These are phyloP conservation scores for Diaporthe capsici DNA, from an alignment of 2,329 filamentous ascomycete species.

Conservation along the genomic window DNA sequence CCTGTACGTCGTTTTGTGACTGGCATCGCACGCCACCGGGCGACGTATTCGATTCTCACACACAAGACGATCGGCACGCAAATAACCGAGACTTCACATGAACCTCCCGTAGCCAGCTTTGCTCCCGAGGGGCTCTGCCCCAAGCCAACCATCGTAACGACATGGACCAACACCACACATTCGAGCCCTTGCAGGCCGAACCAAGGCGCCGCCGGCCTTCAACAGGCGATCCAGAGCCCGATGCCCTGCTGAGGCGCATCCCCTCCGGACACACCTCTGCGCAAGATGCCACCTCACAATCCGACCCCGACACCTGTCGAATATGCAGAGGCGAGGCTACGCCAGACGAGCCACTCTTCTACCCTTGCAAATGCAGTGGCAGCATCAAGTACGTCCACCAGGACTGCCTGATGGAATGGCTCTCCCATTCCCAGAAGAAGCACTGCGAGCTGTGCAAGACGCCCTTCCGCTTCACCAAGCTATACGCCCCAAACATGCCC, in stretches of 20 bases:
- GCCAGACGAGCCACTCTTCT: conserved; percentile 88
- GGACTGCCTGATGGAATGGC: conserved; percentile 98
- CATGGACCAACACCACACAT: conserved; percentile 36
- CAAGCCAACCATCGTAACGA: conserved; percentile 26
- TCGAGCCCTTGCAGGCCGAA: conserved; percentile 36
- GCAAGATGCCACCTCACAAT: conserved; percentile 37
- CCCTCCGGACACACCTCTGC: conserved; percentile 28
- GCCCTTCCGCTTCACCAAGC: conserved; percentile 96
- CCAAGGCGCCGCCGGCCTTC: conserved; percentile 36
- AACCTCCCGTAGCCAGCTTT: conserved; percentile 29
- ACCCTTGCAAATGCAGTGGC: conserved; percentile 98
- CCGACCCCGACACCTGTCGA: conserved; percentile 86
- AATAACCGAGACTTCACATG: conserved; percentile 35
- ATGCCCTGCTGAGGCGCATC: conserved; percentile 8
- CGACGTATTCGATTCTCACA: not conserved
- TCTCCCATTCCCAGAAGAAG: conserved; percentile 99
- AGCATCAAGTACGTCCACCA: conserved; percentile 99
- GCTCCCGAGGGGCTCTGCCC: conserved; percentile 40
- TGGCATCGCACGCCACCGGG: not conserved
- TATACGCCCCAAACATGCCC: conserved; percentile 96
- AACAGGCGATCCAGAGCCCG: conserved; percentile 29
- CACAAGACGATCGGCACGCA: not conserved
- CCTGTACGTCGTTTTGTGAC: not conserved
- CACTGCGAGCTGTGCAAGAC: conserved; percentile 99
- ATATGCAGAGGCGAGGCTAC: conserved; percentile 95